A percentile compares a stretch with the other conserved stretches of the same genome.
These are phyloP conservation scores for Diutina sp. DNA, from an alignment of 1,139 yeast species.

Conservation along the genomic window DNA sequence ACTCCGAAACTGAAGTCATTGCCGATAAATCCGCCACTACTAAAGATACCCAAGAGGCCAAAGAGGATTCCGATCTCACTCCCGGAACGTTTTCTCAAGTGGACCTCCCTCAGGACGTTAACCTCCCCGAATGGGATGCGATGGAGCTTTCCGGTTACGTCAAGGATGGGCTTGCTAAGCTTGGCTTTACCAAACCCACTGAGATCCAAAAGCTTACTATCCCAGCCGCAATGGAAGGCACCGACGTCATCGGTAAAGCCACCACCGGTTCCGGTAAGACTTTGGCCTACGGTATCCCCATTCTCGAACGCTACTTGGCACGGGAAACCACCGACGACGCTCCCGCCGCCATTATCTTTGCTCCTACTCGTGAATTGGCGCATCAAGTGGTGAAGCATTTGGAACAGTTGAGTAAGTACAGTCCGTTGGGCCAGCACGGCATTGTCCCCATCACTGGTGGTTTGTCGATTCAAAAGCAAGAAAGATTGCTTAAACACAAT, in stretches of 20 bases:
- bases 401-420: conserved; percentile 42
- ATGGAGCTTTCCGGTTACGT: not conserved
- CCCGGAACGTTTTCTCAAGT: not conserved
- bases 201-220: conserved; percentile 72
- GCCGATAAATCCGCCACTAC: not conserved
- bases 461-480: conserved; percentile 84
- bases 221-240: conserved; percentile 60
- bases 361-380: conserved; percentile 95
- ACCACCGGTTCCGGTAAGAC: conserved; percentile 98
- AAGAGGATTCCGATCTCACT: conserved; percentile 5
- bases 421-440: conserved; percentile 44
- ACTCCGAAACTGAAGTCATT: not conserved
- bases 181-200: conserved; percentile 64
- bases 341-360: conserved; percentile 73
- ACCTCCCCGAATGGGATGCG: not conserved
- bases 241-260: conserved; percentile 89
- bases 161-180: conserved; percentile 37
- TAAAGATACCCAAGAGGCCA: conserved; percentile 8
- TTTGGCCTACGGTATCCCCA: conserved; percentile 90
- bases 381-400: conserved; percentile 85
- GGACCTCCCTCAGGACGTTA: not conserved
- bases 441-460: conserved; percentile 91
- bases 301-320: conserved; percentile 51
- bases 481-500: conserved; percentile 56
- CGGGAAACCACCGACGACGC: conserved; percentile 7